Evolutionary conservation across 1,284 basidiomycete species (phyloP), one percentile per base, ranked within the genome.

Genomic region (Meripilus lineatus): DNA sequence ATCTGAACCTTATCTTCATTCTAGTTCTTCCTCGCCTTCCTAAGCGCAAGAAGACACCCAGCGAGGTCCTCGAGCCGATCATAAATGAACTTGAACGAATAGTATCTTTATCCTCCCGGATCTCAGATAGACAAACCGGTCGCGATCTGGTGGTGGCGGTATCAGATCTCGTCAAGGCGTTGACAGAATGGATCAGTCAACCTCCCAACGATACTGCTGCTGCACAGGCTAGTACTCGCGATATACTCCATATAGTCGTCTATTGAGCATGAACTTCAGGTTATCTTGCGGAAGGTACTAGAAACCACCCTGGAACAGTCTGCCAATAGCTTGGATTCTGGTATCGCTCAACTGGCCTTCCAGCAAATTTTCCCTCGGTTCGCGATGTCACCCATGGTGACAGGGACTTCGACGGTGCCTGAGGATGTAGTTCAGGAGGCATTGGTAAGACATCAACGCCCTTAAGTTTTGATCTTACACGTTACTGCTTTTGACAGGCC

Each of bases 1-100:
- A 26, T 38, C 38, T 34, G 11, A 15, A 6, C n/a, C 23, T 42
- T 21, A 18, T 15, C 2, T 21, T 10, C 18, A 34, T 24, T 17
- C 13, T 46, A 82, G 80, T 70, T 2, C 66, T 79, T 18, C 73
- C 77, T 23, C 72, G 77, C 15, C 43, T 62, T n/a, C 43, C 51
- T 2, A 50, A 50, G 17, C 54, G 58, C 46, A 57, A 55, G 42
- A 58, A 57, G 28, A 42, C 53, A 2, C 46, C 59, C 6, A 47
- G 40, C 15, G 47, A 56, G 5, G 38, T 53, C 3, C 53, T 79
- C 23, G 50, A 54, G 8, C 72, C 76, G 0, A 48, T 79, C 10
- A 48, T 80, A 18, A 46, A 61, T 5, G 68, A 75, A 5, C 43
- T 79, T 2, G 50, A 61, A 23, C 57, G 58, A 5, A 46, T 66